phyloP scores from a whole-genome alignment of 495 filamentous ascomycete genomes.

The Acidomyces sp. region DNA sequence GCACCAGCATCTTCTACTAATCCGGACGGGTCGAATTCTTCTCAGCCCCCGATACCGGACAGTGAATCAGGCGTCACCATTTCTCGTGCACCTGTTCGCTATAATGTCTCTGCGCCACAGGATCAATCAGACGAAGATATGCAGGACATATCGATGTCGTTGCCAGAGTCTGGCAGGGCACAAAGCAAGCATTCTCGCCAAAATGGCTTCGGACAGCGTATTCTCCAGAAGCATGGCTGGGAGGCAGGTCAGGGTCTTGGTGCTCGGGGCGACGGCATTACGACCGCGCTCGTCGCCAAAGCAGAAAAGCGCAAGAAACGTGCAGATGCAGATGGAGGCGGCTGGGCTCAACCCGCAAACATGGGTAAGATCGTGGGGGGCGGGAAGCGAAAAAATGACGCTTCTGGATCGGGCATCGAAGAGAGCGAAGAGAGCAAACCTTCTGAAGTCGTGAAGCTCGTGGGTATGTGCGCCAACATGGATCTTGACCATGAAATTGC shows the following conservation, averaged over 20 bases:
- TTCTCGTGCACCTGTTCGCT: constrained; percentile 77
- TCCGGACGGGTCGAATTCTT: constrained; percentile 7
- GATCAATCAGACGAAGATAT: too few relatives aligned
- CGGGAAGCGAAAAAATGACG: constrained; percentile 36
- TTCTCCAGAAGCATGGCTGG: constrained; percentile 91
- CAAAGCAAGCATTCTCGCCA: too few relatives aligned
- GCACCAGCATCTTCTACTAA: background rate
- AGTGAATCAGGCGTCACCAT: constrained; percentile 41
- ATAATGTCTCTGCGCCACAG: constrained; percentile 49
- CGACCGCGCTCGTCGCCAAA: constrained; percentile 66
- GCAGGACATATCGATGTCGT: too few relatives aligned
- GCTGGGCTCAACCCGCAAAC: constrained; percentile 53
- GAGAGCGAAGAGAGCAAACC: constrained; percentile 57
- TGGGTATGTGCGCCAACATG: constrained; percentile 73
- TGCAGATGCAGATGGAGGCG: constrained; percentile 65
- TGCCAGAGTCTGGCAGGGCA: too few relatives aligned
- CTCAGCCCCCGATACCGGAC: constrained; percentile 21
- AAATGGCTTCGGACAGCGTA: constrained; percentile 67
- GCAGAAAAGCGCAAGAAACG: constrained; percentile 66
- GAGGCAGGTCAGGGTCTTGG: constrained; percentile 76
- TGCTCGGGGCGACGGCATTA: constrained; percentile 64
- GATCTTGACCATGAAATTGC: constrained; percentile 52
- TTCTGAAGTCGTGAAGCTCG: constrained; percentile 65
- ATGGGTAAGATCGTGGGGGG: constrained; percentile 72
- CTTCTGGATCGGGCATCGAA: constrained; percentile 32